Conservation (phyloP, 768 basidiomycete genomes). For the Pilatotrama ljubarskyi region DNA sequence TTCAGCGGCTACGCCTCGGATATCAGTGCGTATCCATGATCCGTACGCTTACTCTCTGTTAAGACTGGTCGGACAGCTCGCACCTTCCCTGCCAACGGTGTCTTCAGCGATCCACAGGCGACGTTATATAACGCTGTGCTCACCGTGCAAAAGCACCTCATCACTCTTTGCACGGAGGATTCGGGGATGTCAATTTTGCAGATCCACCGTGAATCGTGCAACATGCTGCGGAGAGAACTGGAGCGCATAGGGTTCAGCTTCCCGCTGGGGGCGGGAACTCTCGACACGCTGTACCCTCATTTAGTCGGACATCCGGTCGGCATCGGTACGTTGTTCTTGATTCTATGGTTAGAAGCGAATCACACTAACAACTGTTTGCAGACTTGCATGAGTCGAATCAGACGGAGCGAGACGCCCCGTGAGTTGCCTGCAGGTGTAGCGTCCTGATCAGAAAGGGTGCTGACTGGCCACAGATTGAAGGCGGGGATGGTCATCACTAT, state of each 20-base stretch:
- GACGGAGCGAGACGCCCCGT: slow-evolving; percentile 56
- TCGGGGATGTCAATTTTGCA: slow-evolving; percentile 64
- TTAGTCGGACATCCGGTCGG: slow-evolving; percentile 91
- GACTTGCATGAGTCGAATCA: slow-evolving; percentile 87
- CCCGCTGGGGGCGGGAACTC: slow-evolving; percentile 50
- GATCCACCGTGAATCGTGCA: slow-evolving; percentile 74
- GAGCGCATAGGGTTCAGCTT: slow-evolving; percentile 75
- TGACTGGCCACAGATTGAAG: slow-evolving; percentile 50
- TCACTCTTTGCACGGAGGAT: slow-evolving; percentile 59
- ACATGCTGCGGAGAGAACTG: slow-evolving; percentile 68
- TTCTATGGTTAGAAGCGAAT: not conserved
- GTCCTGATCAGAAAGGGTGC: slow-evolving; percentile 2
- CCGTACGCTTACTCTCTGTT: not conserved
- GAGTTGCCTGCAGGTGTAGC: slow-evolving; percentile 26
- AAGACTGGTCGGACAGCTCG: slow-evolving; percentile 51
- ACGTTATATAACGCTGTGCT: slow-evolving; percentile 85
- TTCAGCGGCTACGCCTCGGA: slow-evolving; percentile 89
- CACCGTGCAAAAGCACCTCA: slow-evolving; percentile 66
- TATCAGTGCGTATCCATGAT: slow-evolving; percentile 58
- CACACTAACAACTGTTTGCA: slow-evolving; percentile 27
- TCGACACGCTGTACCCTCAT: slow-evolving; percentile 87
- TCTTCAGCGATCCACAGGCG: slow-evolving; percentile 74
- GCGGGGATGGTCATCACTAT: slow-evolving; percentile 91
- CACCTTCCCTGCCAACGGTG: slow-evolving; percentile 85
- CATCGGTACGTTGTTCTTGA: slow-evolving; percentile 53